Conservation (phyloP, 1,139 yeast genomes). For the Lodderomyces pseudojiufengensis region DNA sequence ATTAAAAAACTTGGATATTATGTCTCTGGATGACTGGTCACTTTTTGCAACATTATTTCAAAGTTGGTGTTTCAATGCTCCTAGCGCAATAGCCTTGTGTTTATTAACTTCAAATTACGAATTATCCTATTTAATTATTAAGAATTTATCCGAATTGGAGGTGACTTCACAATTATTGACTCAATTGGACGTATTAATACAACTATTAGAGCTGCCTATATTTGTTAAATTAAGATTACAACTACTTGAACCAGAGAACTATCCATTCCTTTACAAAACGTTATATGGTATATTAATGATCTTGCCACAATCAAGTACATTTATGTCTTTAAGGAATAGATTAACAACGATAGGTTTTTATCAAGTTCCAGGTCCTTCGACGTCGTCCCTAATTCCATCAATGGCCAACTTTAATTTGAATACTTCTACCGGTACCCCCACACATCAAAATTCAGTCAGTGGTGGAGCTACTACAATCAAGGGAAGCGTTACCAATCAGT, state of each 20-base stretch:
- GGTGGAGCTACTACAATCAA: conserved; percentile 11
- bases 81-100: conserved; percentile 84
- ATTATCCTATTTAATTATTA: conserved; percentile 76
- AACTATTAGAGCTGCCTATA: conserved; percentile 75
- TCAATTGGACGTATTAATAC: conserved; percentile 78
- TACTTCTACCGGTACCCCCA: conserved; percentile 20
- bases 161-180: conserved; percentile 66
- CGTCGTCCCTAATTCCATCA: conserved; percentile 2
- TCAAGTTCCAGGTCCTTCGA: conserved; percentile 1
- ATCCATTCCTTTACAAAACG: conserved; percentile 82
- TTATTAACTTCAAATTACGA: conserved; percentile 87
- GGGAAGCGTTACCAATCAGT: conserved; percentile 19
- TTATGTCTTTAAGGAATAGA: conserved; percentile 73
- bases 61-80: conserved; percentile 91
- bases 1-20: conserved; percentile 47
- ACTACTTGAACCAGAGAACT: conserved; percentile 77
- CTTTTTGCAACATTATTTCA: conserved; percentile 76
- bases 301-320: conserved; percentile 93
- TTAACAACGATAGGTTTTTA: conserved; percentile 27
- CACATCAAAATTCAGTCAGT: conserved; percentile 16
- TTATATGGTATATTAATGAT: conserved; percentile 92
- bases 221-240: conserved; percentile 86
- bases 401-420: conserved; percentile 8
- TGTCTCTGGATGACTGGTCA: conserved; percentile 58
- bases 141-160: conserved; percentile 71